phyloP scores from a whole-genome alignment of 805 yeast species.

The Ogataea minuta region DNA sequence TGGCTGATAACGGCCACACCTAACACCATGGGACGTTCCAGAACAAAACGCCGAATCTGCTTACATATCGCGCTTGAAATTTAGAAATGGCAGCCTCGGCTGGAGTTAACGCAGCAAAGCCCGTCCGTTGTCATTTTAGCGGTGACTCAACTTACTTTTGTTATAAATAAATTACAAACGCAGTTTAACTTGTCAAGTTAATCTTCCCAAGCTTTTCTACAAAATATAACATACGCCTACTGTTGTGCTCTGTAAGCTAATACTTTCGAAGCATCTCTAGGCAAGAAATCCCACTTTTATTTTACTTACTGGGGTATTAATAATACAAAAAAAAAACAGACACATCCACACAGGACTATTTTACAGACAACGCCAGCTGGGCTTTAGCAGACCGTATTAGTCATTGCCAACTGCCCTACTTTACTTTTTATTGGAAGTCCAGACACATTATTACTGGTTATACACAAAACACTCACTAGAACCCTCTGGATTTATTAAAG shows the following conservation, averaged over 20 bases:
- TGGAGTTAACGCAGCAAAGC: conserved; percentile 11
- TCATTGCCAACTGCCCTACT: background rate
- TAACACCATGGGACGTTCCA: conserved; percentile 5
- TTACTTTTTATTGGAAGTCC: background rate
- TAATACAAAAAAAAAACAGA: conserved; percentile 4
- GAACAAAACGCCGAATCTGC: conserved; percentile 7
- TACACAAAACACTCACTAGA: conserved; percentile 10
- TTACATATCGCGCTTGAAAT: conserved; percentile 5
- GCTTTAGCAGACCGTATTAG: background rate
- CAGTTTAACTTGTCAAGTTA: conserved; percentile 2
- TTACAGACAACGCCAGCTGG: conserved; percentile 2
- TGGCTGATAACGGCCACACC: conserved; percentile 1
- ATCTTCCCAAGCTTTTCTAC: conserved; percentile 6
- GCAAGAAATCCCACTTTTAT: conserved; percentile 3
- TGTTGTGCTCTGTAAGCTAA: background rate
- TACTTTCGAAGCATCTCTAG: background rate
- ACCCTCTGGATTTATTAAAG: conserved; percentile 6
- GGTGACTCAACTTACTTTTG: conserved; percentile 7
- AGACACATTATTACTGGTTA: conserved; percentile 1
- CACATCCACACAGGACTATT: background rate
- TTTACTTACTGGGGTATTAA: conserved; percentile 1
- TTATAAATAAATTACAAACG: conserved; percentile 4
- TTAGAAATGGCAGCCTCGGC: background rate
- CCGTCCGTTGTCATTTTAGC: conserved; percentile 9
- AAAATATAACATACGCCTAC: conserved; percentile 1